phyloP scores from a whole-genome alignment of 305 asterid species.

The Fraxinus xanthoxyloides region DNA sequence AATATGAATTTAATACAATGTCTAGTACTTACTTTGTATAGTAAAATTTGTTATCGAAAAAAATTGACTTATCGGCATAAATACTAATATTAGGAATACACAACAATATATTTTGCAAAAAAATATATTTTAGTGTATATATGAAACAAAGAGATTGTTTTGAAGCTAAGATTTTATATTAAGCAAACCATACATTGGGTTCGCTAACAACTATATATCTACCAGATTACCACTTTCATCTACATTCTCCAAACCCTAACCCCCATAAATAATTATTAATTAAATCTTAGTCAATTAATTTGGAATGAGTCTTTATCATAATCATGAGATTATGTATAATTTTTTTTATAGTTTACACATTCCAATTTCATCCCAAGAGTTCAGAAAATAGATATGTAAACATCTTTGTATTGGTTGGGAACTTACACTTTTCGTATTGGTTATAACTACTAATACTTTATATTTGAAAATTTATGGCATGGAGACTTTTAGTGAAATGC shows the following conservation, averaged over 20 bases:
- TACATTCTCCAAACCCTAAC: neutral
- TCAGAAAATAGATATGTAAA: slow-evolving; percentile 12
- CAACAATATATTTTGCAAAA: no score
- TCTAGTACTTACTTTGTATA: no score
- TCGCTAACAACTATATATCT: slow-evolving; percentile 14
- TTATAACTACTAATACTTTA: neutral
- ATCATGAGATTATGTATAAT: neutral
- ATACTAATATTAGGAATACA: no score
- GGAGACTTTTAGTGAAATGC: neutral
- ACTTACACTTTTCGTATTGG: slow-evolving; percentile 2
- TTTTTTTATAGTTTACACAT: neutral
- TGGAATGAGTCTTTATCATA: slow-evolving; percentile 15
- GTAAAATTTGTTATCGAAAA: no score
- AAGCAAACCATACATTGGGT: no score
- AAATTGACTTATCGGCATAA: no score
- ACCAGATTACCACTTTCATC: neutral
- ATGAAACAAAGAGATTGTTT: no score
- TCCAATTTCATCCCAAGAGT: slow-evolving; percentile 3
- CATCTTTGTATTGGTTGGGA: neutral
- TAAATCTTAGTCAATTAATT: no score
- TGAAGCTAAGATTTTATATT: no score
- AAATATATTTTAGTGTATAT: no score
- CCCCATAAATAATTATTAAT: neutral
- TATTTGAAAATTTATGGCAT: neutral
- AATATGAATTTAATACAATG: no score